These are phyloP conservation scores for Spathaspora boniae DNA, from an alignment of 805 yeast genomes.

Conservation along the genomic window DNA sequence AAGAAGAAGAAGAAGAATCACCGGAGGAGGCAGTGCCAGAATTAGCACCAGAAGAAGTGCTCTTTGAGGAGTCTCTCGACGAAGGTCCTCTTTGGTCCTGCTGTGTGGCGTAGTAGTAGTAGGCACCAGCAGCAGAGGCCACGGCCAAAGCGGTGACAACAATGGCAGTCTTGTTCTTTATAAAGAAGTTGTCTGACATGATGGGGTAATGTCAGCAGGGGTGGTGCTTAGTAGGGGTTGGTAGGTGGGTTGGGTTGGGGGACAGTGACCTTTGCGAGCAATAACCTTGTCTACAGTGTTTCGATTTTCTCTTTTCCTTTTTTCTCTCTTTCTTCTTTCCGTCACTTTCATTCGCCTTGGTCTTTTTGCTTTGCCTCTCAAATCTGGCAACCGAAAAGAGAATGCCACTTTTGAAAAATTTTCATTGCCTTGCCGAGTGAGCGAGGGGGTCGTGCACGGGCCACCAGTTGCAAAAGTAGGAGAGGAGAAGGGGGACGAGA, in stretches of 20 bases:
- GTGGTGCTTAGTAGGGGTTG: background rate
- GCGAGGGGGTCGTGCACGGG: no score
- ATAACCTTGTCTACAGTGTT: background rate
- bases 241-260: background rate
- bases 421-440: no score
- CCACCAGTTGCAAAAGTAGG: no score
- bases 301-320: background rate
- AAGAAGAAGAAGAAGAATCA: conserved; percentile 22
- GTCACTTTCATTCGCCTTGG: background rate
- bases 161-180: conserved; percentile 59
- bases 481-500: background rate
- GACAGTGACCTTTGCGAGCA: background rate
- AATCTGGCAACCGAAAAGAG: no score
- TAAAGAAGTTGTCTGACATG: conserved; percentile 34
- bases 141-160: conserved; percentile 62
- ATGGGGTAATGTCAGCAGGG: background rate
- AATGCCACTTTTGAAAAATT: no score
- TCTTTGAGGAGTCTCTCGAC: conserved; percentile 2
- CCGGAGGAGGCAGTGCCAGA: conserved; percentile 31
- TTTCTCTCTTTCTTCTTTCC: background rate
- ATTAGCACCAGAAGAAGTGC: conserved; percentile 14
- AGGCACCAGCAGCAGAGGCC: conserved; percentile 62
- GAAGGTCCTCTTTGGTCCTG: no score
- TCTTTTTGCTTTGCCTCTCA: background rate
- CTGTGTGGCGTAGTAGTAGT: conserved; percentile 42